phyloP scores from a whole-genome alignment of 768 basidiomycete genomes.

The Calocera cornea region DNA sequence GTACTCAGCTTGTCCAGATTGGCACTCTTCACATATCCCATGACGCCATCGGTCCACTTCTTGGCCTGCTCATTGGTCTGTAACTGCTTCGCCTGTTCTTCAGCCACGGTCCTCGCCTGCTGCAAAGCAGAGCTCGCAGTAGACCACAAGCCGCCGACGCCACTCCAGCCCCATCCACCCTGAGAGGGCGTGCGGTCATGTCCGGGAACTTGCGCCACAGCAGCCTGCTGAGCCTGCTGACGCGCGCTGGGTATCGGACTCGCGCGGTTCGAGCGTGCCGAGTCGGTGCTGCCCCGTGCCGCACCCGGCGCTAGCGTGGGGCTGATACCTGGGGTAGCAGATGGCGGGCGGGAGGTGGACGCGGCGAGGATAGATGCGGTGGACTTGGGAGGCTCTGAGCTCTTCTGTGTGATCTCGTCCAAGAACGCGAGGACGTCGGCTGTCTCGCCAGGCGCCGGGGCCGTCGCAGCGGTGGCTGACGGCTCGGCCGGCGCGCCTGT shows the following conservation, averaged over 20 bases:
- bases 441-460: constrained; percentile 44
- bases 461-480: constrained; percentile 1
- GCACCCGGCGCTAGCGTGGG: not conserved
- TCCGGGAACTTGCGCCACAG: constrained; percentile 17
- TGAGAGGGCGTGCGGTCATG: constrained; percentile 21
- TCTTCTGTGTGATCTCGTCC: constrained; percentile 89
- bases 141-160: constrained; percentile 53
- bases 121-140: constrained; percentile 75
- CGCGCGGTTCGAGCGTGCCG: not conserved
- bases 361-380: constrained; percentile 20
- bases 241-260: not conserved
- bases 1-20: constrained; percentile 83
- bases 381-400: constrained; percentile 57
- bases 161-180: constrained; percentile 59
- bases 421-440: constrained; percentile 84
- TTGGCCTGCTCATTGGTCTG: constrained; percentile 68
- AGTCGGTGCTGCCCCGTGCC: not conserved
- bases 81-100: constrained; percentile 82
- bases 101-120: constrained; percentile 75
- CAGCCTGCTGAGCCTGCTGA: constrained; percentile 11
- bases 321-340: constrained; percentile 16
- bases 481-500: constrained; percentile 11
- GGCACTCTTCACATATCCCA: constrained; percentile 75
- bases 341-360: constrained; percentile 30
- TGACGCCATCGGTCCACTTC: constrained; percentile 75